Base-by-base conservation (phyloP, 305 asterid species). In the Nicotiana rustica region DNA sequence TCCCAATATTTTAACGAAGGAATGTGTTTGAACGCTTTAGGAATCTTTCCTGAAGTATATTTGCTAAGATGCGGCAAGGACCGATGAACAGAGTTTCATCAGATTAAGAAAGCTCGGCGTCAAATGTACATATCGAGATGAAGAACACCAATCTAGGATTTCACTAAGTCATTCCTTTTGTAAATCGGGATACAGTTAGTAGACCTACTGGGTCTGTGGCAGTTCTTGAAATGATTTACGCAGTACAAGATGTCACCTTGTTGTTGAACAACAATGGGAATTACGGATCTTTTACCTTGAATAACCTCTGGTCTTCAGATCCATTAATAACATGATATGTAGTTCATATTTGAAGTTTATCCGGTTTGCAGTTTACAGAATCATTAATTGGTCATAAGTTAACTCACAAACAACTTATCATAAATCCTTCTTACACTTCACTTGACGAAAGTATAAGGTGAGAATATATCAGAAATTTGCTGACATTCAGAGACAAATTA, bases 11-110 rank as follows among this genome's bases (percentile, higher is more conserved):
- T 92, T 78, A 92, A 38, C 55, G 98, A 89, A 85, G 99, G 90
- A 86, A 96, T 84, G 84, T 89, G 98, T 86, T 92, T 96, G 80
- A 96, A 93, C 65, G 97, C 99, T 92, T 96, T 96, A 6, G 99
- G 98, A 81, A 96, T 89, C 88, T 96, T 96, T 44, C 98, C 99
- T 12, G 97, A 86, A n/a, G 94, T 96, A 89, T 93, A 94, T 87
- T 92, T 96, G 89, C 41, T 89, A 62, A 96, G 94, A 82, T 91
- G 93, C 89, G 83, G 79, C 87, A 68, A 73, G 66, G 85, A 83
- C 79, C 29, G 88, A 81, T 75, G 77, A 59, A 60, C 76, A 85
- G 76, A 67, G 41, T 44, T 47, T 81, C 85, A 44, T 76, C 83
- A 81, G 83, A 77, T 62, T 29, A 57, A 78, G 60, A 67, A 78